A percentile compares a stretch with the other conserved stretches of the same genome.
Conservation (phyloP, 2,329 filamentous ascomycete species). For the Ceratocystis alfenasii region DNA sequence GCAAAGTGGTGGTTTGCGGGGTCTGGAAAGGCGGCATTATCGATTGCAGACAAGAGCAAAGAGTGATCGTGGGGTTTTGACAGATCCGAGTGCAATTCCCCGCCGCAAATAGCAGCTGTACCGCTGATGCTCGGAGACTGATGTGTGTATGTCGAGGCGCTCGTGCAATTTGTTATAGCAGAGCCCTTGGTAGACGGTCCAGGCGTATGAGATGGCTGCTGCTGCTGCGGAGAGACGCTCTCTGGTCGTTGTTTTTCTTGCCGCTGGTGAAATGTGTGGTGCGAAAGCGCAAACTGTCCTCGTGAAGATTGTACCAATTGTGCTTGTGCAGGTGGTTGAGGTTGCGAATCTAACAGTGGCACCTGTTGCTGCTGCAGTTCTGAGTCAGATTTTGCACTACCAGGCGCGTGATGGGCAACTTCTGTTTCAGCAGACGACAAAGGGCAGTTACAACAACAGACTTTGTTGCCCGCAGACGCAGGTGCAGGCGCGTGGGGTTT, state of each 20-base stretch:
- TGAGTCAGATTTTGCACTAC: background rate
- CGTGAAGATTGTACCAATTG: background rate
- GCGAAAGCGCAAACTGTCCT: background rate
- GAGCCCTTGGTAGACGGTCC: conserved; percentile 7
- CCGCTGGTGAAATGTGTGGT: background rate
- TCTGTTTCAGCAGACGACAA: background rate
- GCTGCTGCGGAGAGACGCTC: background rate
- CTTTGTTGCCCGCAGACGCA: background rate
- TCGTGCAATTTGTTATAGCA: conserved; percentile 3
- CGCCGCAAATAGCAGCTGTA: background rate
- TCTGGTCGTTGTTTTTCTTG: background rate
- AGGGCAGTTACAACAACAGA: background rate
- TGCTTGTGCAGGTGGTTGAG: background rate
- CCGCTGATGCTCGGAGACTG: background rate
- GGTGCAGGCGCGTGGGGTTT: background rate
- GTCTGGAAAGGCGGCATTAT: conserved; percentile 17
- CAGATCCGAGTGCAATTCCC: too few relatives aligned
- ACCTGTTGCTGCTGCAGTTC: background rate
- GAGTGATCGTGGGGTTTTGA: background rate
- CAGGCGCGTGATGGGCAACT: background rate
- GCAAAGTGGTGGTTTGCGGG: conserved; percentile 36
- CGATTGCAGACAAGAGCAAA: conserved; percentile 12
- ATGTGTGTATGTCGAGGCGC: conserved; percentile 6
- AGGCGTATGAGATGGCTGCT: background rate
- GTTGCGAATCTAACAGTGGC: background rate